A percentile compares a stretch with the other conserved stretches of the same genome.
Evolutionary conservation across 108 stramenopile species (phyloP).

Genomic region (Cyclostephanos invisitatus): DNA sequence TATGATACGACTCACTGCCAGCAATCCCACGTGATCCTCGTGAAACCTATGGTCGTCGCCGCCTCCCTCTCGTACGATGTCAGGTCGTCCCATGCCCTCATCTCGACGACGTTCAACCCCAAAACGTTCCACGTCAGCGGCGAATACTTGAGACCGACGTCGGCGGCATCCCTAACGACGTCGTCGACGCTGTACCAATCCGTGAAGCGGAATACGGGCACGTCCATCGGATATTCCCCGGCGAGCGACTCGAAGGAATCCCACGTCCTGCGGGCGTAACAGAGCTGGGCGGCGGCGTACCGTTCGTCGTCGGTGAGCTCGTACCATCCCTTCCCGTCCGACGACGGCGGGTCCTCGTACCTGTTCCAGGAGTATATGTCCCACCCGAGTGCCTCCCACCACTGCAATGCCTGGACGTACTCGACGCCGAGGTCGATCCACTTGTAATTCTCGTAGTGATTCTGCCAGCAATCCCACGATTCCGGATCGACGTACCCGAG

Average conservation of each 20-base stretch:
- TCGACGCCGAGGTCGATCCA: slow-evolving; percentile 27
- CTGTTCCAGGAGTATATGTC: slow-evolving; percentile 27
- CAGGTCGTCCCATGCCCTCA: slow-evolving; percentile 20
- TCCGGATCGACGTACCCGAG: slow-evolving; percentile 26
- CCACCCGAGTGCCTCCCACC: slow-evolving; percentile 30
- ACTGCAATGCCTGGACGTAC: slow-evolving; percentile 24
- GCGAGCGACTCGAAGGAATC: slow-evolving; percentile 15
- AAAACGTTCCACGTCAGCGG: slow-evolving; percentile 43
- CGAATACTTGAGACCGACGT: slow-evolving; percentile 20
- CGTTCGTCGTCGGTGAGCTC: slow-evolving; percentile 25
- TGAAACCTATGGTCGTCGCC: slow-evolving; percentile 2
- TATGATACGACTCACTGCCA: background rate
- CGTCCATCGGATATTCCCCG: slow-evolving; percentile 20
- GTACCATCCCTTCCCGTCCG: slow-evolving; percentile 21
- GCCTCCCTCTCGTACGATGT: slow-evolving; percentile 12
- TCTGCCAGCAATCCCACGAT: slow-evolving; percentile 44
- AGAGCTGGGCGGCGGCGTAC: slow-evolving; percentile 34
- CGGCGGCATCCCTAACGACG: slow-evolving; percentile 2
- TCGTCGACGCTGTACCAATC: slow-evolving; percentile 30
- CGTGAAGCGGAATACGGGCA: slow-evolving; percentile 32
- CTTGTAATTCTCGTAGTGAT: slow-evolving; percentile 29
- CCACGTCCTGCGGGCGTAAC: slow-evolving; percentile 35
- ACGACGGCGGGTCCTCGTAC: slow-evolving; percentile 9
- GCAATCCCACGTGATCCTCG: slow-evolving; percentile 32
- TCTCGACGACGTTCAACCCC: slow-evolving; percentile 23